A percentile compares a stretch with the other conserved stretches of the same genome.
Evolutionary conservation across 1,284 basidiomycete species (phyloP).

Genomic region (Termitomyces sp.): DNA sequence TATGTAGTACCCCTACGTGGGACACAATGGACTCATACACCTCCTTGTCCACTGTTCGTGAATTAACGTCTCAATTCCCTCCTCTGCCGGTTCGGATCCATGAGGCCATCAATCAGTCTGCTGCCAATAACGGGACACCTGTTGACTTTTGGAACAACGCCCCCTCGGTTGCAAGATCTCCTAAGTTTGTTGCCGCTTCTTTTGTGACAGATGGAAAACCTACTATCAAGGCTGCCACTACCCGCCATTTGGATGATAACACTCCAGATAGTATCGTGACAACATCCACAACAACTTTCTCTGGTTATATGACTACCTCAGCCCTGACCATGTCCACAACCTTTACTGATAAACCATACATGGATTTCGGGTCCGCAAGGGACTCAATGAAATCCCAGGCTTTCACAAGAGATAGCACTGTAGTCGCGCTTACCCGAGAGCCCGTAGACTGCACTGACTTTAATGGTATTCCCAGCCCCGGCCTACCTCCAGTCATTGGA

Average conservation of each 20-base stretch:
- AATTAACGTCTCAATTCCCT: conserved; percentile 50
- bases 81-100: conserved; percentile 30
- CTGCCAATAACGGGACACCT: not conserved
- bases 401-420: not conserved
- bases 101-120: conserved; percentile 8
- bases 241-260: not conserved
- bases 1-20: conserved; percentile 6
- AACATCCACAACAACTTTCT: conserved; percentile 1
- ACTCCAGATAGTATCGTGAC: conserved; percentile 2
- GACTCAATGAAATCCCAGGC: conserved; percentile 9
- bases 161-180: not conserved
- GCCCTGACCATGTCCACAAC: not conserved
- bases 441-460: conserved; percentile 15
- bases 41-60: conserved; percentile 36
- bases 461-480: conserved; percentile 3
- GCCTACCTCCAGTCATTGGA: conserved; percentile 4
- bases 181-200: not conserved
- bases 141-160: conserved; percentile 13
- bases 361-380: conserved; percentile 9
- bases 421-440: not conserved
- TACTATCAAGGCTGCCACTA: not conserved
- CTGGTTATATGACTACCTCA: conserved; percentile 5
- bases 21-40: conserved; percentile 30
- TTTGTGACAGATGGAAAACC: not conserved
- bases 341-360: conserved; percentile 7